phyloP scores from a whole-genome alignment of 306 rosid species.

The Quercus agrifolia region DNA sequence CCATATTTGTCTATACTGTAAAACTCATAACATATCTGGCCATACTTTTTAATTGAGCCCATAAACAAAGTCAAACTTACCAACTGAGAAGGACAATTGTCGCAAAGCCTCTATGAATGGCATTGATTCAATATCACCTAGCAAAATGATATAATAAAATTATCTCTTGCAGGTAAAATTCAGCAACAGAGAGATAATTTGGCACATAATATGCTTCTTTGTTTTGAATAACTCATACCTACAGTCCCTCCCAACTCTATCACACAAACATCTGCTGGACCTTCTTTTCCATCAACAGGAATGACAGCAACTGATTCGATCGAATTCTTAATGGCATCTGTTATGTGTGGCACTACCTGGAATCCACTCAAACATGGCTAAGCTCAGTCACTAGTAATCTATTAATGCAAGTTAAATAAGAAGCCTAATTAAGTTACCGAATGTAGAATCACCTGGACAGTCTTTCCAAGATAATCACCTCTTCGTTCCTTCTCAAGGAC shows the following conservation, averaged over 20 bases:
- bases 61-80: constrained; percentile 37
- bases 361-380: constrained; percentile 18
- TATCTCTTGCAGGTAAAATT: constrained; percentile 2
- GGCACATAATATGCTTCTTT: constrained; percentile 13
- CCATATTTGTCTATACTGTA: background rate
- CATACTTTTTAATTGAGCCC: background rate
- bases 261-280: constrained; percentile 95
- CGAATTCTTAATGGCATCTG: constrained; percentile 85
- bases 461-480: constrained; percentile 96
- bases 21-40: background rate
- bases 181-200: background rate
- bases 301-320: constrained; percentile 75
- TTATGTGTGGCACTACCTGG: constrained; percentile 97
- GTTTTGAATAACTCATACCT: constrained; percentile 43
- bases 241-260: constrained; percentile 98
- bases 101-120: constrained; percentile 94
- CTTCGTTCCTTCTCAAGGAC: constrained; percentile 93
- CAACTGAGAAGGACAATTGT: constrained; percentile 85
- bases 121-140: constrained; percentile 99
- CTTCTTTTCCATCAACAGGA: constrained; percentile 86
- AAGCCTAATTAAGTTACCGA: constrained; percentile 9
- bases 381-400: constrained; percentile 14
- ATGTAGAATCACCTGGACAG: constrained; percentile 76
- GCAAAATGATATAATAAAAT: constrained; percentile 16
- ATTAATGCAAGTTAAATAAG: background rate